Base-by-base conservation (phyloP, 768 basidiomycete genomes). In the Suillus brevipes region DNA sequence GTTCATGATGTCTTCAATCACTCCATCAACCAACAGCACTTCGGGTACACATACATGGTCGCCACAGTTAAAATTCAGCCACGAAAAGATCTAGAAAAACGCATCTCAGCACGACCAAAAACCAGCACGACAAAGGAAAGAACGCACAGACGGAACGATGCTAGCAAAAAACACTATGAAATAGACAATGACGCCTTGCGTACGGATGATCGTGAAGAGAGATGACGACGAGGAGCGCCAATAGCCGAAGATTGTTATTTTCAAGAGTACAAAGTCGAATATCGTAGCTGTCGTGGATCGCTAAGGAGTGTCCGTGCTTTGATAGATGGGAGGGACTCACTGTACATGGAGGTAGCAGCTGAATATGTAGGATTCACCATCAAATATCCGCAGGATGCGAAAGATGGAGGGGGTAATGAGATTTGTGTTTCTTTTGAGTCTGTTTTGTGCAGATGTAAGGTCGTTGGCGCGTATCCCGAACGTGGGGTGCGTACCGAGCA, bases 161-260 rank as follows among this genome's bases (percentile, higher is more conserved):
- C 69, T 74, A 6, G 65, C 50, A 4, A 75, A 3, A 10, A 67
- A 64, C 0, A 60, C 61, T 16, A 75, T 60, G 0, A 52, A 61
- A 36, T 74, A 75, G 53, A 75, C 70, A 16, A 60, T 8, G 14
- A 74, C 23, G 13, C 67, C 72, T 52, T 73, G 74, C 1, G 47
- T 14, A 28, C 40, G 58, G 36, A 74, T 37, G n/a, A 60, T 65
- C 20, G 64, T 66, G 28, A 10, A 58, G 36, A 74, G 38, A 0
- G 62, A 64, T 25, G 49, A 57, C 0, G 64, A 68, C 6, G 62
- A 47, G 6, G 64, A 61, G 57, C 43, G 65, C 25, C 66, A 68
- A 28, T 75, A 42, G 12, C 66, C 68, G 9, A 62, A 38, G 34
- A 70, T 52, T 4, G 69, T 63, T 36, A 74, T 31, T 25, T 64